Evolutionary conservation across 805 yeast species (phyloP), one percentile per base, ranked within the genome.

Genomic region (Starmerella apicola): DNA sequence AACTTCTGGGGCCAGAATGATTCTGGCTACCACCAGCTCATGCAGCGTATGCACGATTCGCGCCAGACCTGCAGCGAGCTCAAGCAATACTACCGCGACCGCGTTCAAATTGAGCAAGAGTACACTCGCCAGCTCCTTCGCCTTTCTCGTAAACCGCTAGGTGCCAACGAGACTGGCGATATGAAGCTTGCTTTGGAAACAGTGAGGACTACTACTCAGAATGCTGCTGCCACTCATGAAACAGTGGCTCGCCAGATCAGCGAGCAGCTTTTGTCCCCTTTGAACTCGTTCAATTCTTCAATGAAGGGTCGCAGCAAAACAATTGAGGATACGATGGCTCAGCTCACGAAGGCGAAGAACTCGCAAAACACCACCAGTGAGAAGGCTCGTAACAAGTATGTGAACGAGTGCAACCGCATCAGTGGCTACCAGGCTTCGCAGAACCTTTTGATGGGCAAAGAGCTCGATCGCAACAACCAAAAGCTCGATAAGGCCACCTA

Each of bases 391-490:
- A 62, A 62, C 23, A 67, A 67, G 43, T 84, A 71, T 59, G 74
- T 74, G 45, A 57, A 60, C 3, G 81, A 72, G 39, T 75, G 78
- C 56, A 60, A 67, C 26, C 74, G 68, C 49, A 63, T 79, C 42
- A 76, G 76, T 45, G 68, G 78, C 3, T 68, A 67, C 41, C 63
- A 68, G 33, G 76, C 85, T 5, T 73, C 76, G 49, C 72, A 73
- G 48, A 75, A 75, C 42, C 64, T 84, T 18, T 67, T 83, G 22
- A 72, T 81, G 65, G 91, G 86, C 17, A 72, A 71, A 46, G 94
- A 83, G 53, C 68, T 76, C 23, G 80, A 77, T 42, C 71, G 67
- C 45, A 64, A 72, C 49, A 69, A 76, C 43, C 62, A 63, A 31
- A 79, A 75, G 54, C 66, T 76, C 32, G 67, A 66, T 34, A 71